Percentiles rank a stretch among this genome's conserved stretches.
Conservation (phyloP, 139 green algal genomes). For the Mesotaenium endlicherianum region DNA sequence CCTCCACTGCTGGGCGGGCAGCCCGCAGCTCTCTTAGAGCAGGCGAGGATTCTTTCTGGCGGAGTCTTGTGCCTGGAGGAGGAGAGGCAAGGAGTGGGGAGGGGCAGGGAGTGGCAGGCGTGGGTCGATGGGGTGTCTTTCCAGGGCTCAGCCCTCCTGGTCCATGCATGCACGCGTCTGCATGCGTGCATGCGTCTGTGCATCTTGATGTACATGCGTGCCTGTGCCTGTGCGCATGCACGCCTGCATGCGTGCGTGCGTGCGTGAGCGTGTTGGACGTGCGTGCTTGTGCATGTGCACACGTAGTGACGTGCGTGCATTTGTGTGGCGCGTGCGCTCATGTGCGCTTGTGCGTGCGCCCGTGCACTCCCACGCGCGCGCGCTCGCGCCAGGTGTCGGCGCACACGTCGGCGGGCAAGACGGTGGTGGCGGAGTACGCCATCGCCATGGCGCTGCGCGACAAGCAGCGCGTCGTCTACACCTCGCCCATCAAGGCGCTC, state of each 20-base stretch:
- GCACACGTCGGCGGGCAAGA: slow-evolving; percentile 78
- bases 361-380: not conserved
- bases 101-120: too few relatives aligned
- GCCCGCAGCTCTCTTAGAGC: too few relatives aligned
- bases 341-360: not conserved
- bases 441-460: slow-evolving; percentile 71
- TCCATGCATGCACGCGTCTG: too few relatives aligned
- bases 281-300: not conserved
- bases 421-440: slow-evolving; percentile 74
- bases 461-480: slow-evolving; percentile 73
- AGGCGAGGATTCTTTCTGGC: too few relatives aligned
- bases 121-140: too few relatives aligned
- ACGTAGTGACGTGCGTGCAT: not conserved
- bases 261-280: not conserved
- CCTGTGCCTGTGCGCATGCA: not conserved
- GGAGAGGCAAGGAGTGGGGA: too few relatives aligned
- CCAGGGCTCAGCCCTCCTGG: too few relatives aligned
- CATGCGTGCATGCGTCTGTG: too few relatives aligned
- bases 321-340: not conserved
- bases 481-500: slow-evolving; percentile 74
- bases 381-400: slow-evolving; percentile 49
- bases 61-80: too few relatives aligned
- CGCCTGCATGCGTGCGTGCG: not conserved
- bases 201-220: not conserved
- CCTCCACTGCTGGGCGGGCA: too few relatives aligned